These are phyloP conservation scores for Arthrobotrys pseudoclavata DNA, from an alignment of 2,329 filamentous ascomycete genomes.

Conservation along the genomic window DNA sequence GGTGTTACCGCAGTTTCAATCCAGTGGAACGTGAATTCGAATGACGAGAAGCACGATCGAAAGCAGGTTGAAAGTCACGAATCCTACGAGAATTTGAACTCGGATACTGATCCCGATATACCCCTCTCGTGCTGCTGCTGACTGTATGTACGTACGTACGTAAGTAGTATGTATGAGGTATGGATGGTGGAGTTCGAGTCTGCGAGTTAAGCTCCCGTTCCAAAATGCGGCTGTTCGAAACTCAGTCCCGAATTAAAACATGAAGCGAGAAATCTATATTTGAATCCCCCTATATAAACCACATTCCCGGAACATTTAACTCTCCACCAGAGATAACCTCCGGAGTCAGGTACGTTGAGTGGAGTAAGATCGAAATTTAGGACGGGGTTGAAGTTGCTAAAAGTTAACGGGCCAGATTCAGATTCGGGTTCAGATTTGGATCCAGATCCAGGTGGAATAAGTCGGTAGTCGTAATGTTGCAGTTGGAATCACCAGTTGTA, in stretches of 20 bases:
- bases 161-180: neutral
- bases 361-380: conserved; percentile 13
- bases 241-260: conserved; percentile 33
- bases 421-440: neutral
- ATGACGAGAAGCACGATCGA: neutral
- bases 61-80: neutral
- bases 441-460: conserved; percentile 20
- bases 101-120: conserved; percentile 1
- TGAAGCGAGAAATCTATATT: conserved; percentile 60
- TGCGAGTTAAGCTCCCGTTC: conserved; percentile 42
- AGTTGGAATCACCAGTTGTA: conserved; percentile 2
- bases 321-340: conserved; percentile 15
- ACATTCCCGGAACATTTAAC: conserved; percentile 27
- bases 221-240: conserved; percentile 51
- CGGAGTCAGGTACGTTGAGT: neutral
- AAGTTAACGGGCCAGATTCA: conserved; percentile 1
- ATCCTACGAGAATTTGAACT: neutral
- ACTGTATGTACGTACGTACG: neutral
- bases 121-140: conserved; percentile 1
- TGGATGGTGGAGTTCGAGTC: conserved; percentile 20
- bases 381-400: conserved; percentile 10
- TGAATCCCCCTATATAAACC: conserved; percentile 52
- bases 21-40: neutral
- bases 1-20: neutral
- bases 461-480: conserved; percentile 4